Conservation (phyloP, 2,329 filamentous ascomycete genomes). For the Aspergillus texensis region DNA sequence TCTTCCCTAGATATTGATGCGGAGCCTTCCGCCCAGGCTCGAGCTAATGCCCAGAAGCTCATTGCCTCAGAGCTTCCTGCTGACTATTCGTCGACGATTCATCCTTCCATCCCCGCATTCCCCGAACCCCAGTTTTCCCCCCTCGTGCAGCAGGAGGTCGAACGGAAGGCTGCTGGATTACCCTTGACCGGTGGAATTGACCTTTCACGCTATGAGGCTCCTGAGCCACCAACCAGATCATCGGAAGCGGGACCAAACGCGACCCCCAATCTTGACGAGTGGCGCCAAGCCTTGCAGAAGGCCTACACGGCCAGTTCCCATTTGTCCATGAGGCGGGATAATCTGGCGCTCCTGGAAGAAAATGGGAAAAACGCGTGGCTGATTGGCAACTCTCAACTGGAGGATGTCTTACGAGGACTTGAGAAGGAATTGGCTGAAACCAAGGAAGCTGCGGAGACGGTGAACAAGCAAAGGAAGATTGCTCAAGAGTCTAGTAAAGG, state of each 20-base stretch:
- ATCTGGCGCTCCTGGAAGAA: conserved; percentile 74
- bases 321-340: conserved; percentile 57
- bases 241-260: conserved; percentile 31
- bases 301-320: conserved; percentile 64
- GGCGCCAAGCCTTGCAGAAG: conserved; percentile 55
- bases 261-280: conserved; percentile 44
- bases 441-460: conserved; percentile 69
- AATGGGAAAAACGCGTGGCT: conserved; percentile 93
- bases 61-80: conserved; percentile 67
- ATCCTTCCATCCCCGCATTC: conserved; percentile 61
- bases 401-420: conserved; percentile 68
- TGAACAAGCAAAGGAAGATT: conserved; percentile 70
- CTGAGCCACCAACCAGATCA: conserved; percentile 58
- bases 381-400: conserved; percentile 77
- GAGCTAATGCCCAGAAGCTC: conserved; percentile 68
- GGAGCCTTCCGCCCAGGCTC: conserved; percentile 63
- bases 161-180: conserved; percentile 64
- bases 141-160: conserved; percentile 68
- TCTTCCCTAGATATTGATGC: conserved; percentile 73
- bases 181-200: conserved; percentile 69
- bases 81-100: conserved; percentile 52
- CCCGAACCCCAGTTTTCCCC: conserved; percentile 63
- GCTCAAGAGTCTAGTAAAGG: conserved; percentile 71
- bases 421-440: conserved; percentile 74
- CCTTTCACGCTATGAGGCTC: conserved; percentile 78